Evolutionary conservation across 2,329 filamentous ascomycete species (phyloP), one percentile per base, ranked within the genome.

Genomic region (Penicillium janthinellum): DNA sequence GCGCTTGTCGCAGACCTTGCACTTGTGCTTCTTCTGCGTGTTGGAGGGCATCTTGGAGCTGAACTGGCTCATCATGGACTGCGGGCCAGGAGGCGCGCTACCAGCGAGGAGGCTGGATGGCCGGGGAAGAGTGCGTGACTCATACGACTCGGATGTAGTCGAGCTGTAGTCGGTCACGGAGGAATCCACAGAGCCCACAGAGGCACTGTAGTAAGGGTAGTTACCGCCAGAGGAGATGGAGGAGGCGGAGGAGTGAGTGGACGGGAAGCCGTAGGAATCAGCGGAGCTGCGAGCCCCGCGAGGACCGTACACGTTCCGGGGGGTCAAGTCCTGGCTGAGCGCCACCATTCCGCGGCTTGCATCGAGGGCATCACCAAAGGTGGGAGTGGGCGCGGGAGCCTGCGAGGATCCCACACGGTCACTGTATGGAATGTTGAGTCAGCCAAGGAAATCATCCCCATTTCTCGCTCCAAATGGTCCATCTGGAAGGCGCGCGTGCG

Each of bases 1-100:
- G 45, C 94, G 88, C 84, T 98, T 97, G 78, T 97, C 94, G 82
- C 94, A 98, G 61, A 98, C 91, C 81, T 96, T 97, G 86, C 94
- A 98, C 83, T 97, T 97, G 82, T 98, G 95, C 84, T 98, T 98
- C 87, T 98, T 98, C 75, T 97, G 92, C 10, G 94, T 95, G 79
- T 92, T 96, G 17, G 91, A 93, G 0, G 92, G 93, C 54, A 97
- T 89, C 79, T 97, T 97, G 64, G 94, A 97, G 79, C 91, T 97
- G 81, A 98, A 98, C 71, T 96, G 93, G 54, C 92, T 88, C 95
- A 99, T 99, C 92, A 99, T 97, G 0, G 93, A 96, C 73, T 96
- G 91, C 1, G 92, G 93, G 17, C 92, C 92, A 1, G 92, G 92
- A 1, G 92, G 91, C 35, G 88, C 83, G 59, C 83, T 87, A 45